phyloP scores from a whole-genome alignment of 257 asterid species.

The Ballota nigra region DNA sequence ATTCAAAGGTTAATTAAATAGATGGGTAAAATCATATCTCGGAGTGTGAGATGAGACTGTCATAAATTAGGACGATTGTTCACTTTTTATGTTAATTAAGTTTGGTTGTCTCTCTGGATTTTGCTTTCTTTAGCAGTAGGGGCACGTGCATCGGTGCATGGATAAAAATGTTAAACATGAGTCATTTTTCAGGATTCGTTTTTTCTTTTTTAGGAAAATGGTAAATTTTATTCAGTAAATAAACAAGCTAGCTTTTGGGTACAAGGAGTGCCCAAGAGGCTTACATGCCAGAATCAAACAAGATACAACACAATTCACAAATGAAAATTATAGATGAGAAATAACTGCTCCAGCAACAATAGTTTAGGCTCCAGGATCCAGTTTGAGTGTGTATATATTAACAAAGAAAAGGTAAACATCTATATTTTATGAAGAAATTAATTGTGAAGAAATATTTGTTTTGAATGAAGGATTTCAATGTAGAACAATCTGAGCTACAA shows the following conservation, averaged over 20 bases:
- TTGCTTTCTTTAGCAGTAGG: slow-evolving; percentile 37
- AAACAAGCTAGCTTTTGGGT: too few species aligned
- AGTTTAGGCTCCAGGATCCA: too few species aligned
- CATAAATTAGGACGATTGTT: slow-evolving; percentile 48
- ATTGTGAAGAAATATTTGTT: neutral
- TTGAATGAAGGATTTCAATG: neutral
- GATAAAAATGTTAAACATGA: neutral
- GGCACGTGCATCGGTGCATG: slow-evolving; percentile 45
- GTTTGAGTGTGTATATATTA: too few species aligned
- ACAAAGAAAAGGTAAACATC: neutral
- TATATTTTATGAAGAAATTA: neutral
- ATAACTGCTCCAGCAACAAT: too few species aligned
- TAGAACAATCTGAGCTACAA: neutral
- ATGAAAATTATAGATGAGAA: too few species aligned
- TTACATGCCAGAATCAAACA: too few species aligned
- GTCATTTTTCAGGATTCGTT: too few species aligned
- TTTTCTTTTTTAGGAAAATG: too few species aligned
- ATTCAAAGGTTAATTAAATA: neutral
- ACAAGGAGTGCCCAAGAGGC: too few species aligned
- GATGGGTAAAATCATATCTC: neutral
- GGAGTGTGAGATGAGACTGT: slow-evolving; percentile 30
- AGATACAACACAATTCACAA: too few species aligned
- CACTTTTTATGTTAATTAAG: slow-evolving; percentile 48
- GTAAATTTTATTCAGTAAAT: too few species aligned
- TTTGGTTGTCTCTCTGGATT: slow-evolving; percentile 49